Base-by-base conservation (phyloP, 352 stramenopile genomes). In the Phytopythium ostracodes region DNA sequence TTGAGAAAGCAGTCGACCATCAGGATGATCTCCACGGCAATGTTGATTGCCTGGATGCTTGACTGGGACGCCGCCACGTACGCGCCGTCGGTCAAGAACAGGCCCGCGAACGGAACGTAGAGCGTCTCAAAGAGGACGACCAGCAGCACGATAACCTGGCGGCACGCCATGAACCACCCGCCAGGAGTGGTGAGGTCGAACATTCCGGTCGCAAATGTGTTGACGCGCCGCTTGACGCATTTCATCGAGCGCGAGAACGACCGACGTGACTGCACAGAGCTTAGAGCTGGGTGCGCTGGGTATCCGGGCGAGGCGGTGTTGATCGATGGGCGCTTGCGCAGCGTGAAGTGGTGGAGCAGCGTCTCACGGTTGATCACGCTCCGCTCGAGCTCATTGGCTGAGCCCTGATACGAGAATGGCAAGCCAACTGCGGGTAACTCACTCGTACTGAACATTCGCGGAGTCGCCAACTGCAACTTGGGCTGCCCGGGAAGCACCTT, bases 321-420 rank as follows among this genome's bases (percentile, higher is more conserved):
- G 14, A 11, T 38, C 15, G 49, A 55, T 10, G 49, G 15, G 15
- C 49, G 49, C 29, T 55, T 55, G 49, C 49, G 49, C 49, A 55
- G 14, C 29, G 29, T 38, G 10, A 55, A 55, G 29, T 55, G 49
- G 5, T 55, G 25, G 2, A 55, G 49, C 14, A 55, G 5, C 25
- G 25, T 55, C 4, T 55, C 49, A 15, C 38, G 49, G 27, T 55
- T 38, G 49, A 38, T 25, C 8, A 24, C 25, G 0, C 17, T 25
- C 25, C 25, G 24, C 25, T 55, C 49, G 24, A 25, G 49, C 49
- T 38, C 49, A 7, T 38, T 25, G 14, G 18, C 12, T 27, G 49
- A 36, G 49, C 18, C 25, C 11, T 53, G 18, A 12, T 52, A 29
- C 8, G 44, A 52, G 44, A 31, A 52, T n/a, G 47, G 47, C 9